These are phyloP conservation scores for Pythium dissimile DNA, from an alignment of 352 stramenopile genomes.

Conservation along the genomic window DNA sequence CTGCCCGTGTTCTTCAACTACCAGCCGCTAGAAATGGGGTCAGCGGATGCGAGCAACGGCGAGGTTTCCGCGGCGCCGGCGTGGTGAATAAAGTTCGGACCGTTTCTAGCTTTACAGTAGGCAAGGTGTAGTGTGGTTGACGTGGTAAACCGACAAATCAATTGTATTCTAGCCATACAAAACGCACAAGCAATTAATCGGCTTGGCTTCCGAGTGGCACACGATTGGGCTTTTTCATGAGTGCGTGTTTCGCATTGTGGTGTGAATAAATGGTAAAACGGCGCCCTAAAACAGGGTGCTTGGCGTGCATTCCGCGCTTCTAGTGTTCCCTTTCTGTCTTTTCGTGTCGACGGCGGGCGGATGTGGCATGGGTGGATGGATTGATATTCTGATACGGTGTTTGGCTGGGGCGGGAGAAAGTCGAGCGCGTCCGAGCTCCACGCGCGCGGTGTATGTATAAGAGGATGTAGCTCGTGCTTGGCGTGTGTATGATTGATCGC, in stretches of 20 bases:
- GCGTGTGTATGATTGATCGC: not conserved
- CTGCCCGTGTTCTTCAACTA: constrained; percentile 68
- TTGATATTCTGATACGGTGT: not conserved
- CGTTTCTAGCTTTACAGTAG: too few species aligned
- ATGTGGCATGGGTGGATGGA: not conserved
- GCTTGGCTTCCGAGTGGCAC: too few species aligned
- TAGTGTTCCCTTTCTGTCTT: not conserved
- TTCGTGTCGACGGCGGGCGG: not conserved
- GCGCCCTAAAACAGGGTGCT: not conserved
- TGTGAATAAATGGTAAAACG: not conserved
- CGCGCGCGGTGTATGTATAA: not conserved
- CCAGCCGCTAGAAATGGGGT: constrained; percentile 2
- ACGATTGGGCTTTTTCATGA: too few species aligned
- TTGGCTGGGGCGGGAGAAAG: not conserved
- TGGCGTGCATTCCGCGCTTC: too few species aligned
- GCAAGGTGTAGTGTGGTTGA: too few species aligned
- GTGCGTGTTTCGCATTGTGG: not conserved
- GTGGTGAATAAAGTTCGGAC: too few species aligned
- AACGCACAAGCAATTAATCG: too few species aligned
- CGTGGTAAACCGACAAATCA: too few species aligned
- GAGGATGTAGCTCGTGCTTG: not conserved
- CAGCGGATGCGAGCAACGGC: not conserved
- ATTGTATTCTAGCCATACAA: too few species aligned
- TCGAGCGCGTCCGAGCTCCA: not conserved
- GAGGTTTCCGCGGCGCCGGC: not conserved